Base-by-base conservation (phyloP, 2,329 filamentous ascomycete species). In the Talaromyces amestolkiae region DNA sequence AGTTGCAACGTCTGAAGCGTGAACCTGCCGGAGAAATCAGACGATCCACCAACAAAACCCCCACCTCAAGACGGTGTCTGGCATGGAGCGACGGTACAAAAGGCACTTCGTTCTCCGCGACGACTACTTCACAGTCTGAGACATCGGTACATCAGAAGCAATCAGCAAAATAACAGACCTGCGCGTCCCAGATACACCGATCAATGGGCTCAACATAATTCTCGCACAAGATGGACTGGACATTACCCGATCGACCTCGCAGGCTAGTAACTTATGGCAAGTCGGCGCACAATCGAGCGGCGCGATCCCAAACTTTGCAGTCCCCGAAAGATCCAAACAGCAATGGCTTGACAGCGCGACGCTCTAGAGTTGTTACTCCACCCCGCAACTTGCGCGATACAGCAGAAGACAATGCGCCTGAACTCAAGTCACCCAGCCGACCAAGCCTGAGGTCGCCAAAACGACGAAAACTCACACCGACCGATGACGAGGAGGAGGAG, bases 211-310 rank as follows among this genome's bases (percentile, higher is more conserved):
- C n/a, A 22, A n/a, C 41, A 15, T 15, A 22, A 41, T 8, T n/a
- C 11, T 24, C 54, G 24, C 47, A 39, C 39, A 64, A 56, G 63
- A 66, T 66, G 62, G 54, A 61, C 41, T 61, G 67, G 65, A 68
- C 65, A 22, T 65, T 64, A 63, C 60, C 47, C 10, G 66, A 58
- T 54, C 67, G 68, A 62, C 69, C 70, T 67, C 77, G 75, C 60
- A 76, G 73, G 65, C 66, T 70, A 60, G 73, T 75, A 58, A 80
- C 77, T 10, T 80, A 80, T 67, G 77, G 78, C 63, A 77, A 76
- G 68, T 66, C 70, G 37, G 64, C 64, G 17, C 60, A 41, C 7
- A 63, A 58, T 24, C 43, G 53, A 35, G 22, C 43, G 11, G 51
- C 43, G 10, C 64, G 35, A 58, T 37, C 56, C 31, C 61, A 51